Conservation (phyloP, 345 rosid genomes). For the Angophora floribunda region DNA sequence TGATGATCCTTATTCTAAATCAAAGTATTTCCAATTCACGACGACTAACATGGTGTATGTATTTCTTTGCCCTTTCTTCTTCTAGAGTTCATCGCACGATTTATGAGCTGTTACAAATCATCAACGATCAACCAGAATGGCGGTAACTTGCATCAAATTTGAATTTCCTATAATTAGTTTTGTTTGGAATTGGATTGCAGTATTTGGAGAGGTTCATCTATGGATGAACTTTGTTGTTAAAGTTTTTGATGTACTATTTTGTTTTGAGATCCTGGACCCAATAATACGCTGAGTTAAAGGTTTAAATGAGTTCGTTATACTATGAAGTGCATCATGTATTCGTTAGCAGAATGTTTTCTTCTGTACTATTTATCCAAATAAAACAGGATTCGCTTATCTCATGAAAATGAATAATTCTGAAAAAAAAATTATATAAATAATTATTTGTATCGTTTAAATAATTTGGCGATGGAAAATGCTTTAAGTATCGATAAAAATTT, state of each 20-base stretch:
- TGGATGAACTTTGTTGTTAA: neutral
- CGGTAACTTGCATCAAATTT: neutral
- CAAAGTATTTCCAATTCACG: neutral
- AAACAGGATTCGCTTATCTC: neutral
- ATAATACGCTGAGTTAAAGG: neutral
- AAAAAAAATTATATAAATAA: too few species aligned
- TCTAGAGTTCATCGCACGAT: conserved; percentile 47
- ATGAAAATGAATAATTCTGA: too few species aligned
- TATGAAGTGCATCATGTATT: neutral
- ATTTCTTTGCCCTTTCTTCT: neutral
- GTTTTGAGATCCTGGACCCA: neutral
- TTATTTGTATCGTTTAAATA: too few species aligned
- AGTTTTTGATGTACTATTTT: neutral
- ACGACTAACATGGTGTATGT: neutral
- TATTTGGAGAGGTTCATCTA: neutral
- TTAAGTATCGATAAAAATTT: too few species aligned
- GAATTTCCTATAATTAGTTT: neutral
- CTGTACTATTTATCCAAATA: accelerated
- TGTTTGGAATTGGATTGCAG: neutral
- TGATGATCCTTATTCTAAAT: neutral
- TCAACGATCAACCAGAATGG: neutral
- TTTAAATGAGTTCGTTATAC: neutral
- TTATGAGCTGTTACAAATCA: conserved; percentile 50
- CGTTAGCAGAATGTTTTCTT: neutral
- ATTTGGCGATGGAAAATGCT: too few species aligned